Evolutionary conservation across 495 filamentous ascomycete genomes (phyloP).

Genomic region (Wilcoxina mikolae): DNA sequence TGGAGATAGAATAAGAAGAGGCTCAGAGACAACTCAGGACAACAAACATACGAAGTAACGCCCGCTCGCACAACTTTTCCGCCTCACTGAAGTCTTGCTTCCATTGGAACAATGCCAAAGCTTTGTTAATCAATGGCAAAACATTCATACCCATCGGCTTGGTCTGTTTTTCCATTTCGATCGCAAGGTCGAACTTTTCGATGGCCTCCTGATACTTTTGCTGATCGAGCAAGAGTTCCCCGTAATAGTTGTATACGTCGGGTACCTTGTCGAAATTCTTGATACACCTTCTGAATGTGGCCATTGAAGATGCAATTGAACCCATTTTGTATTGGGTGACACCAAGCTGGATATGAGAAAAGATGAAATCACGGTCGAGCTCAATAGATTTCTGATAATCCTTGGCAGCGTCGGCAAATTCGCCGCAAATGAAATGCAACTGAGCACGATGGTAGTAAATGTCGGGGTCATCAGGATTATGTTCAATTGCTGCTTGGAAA

Average conservation of each 20-base stretch:
- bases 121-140: slow-evolving; percentile 95
- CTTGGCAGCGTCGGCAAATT: slow-evolving; percentile 84
- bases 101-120: slow-evolving; percentile 91
- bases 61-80: slow-evolving; percentile 92
- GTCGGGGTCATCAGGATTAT: slow-evolving; percentile 83
- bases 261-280: slow-evolving; percentile 96
- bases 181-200: slow-evolving; percentile 93
- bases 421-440: slow-evolving; percentile 90
- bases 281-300: slow-evolving; percentile 89
- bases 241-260: slow-evolving; percentile 99
- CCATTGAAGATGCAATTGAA: slow-evolving; percentile 92
- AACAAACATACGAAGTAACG: slow-evolving; percentile 75
- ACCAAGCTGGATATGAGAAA: slow-evolving; percentile 97
- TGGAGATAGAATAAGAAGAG: slow-evolving; percentile 32
- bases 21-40: not conserved
- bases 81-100: slow-evolving; percentile 91
- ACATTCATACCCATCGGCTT: slow-evolving; percentile 96
- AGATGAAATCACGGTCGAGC: slow-evolving; percentile 88
- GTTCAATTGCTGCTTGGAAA: slow-evolving; percentile 68
- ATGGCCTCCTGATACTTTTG: slow-evolving; percentile 89
- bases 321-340: slow-evolving; percentile 99
- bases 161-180: slow-evolving; percentile 90
- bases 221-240: slow-evolving; percentile 95
- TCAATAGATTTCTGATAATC: slow-evolving; percentile 99
- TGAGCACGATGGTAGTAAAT: slow-evolving; percentile 99